Base-by-base conservation (phyloP, 441 rosid genomes). In the Euphorbia schlechtendalii region DNA sequence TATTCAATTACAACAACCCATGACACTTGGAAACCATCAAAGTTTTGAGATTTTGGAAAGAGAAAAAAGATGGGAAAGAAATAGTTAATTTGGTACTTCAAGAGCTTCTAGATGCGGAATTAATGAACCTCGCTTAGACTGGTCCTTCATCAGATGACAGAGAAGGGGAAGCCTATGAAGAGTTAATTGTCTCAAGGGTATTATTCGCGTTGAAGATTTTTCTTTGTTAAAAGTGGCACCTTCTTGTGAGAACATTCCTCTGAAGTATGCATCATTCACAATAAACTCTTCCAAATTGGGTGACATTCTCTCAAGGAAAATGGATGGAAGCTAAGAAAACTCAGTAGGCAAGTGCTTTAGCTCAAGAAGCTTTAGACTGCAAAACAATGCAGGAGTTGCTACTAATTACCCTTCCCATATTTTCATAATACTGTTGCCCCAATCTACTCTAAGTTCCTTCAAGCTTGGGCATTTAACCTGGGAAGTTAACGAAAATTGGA, bases 91-190 rank as follows among this genome's bases (percentile, higher is more conserved):
- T 5, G 41, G n/a, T 30, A 75, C 65, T 14, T 0, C 1, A 7
- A 80, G 59, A 0, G 0, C 2, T 53, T 71, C 66, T 27, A 76
- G 52, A 38, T 11, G 12, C 20, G 65, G 69, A 18, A 65, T 46
- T 32, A 77, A 10, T 1, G 32, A 55, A 54, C 63, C 48, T 13
- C 25, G 22, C 17, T 30, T 22, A 9, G 66, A 45, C 67, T 53
- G 68, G 51, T 56, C 57, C 8, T 54, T 53, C 46, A 68, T 65
- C 21, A 71, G 54, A 27, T 57, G 66, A 46, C 18, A 30, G 54
- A 74, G 34, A 7, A 52, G 41, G 4, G 69, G 54, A 28, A 69
- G 68, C 8, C 32, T 30, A n/a, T 25, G 25, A 51, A 73, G 55
- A 46, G 52, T 60, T n/a, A 73, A 59, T 34, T 34, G 24, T 49